Evolutionary conservation across 495 filamentous ascomycete species (phyloP).

Genomic region (Aspergillus conjunctus): DNA sequence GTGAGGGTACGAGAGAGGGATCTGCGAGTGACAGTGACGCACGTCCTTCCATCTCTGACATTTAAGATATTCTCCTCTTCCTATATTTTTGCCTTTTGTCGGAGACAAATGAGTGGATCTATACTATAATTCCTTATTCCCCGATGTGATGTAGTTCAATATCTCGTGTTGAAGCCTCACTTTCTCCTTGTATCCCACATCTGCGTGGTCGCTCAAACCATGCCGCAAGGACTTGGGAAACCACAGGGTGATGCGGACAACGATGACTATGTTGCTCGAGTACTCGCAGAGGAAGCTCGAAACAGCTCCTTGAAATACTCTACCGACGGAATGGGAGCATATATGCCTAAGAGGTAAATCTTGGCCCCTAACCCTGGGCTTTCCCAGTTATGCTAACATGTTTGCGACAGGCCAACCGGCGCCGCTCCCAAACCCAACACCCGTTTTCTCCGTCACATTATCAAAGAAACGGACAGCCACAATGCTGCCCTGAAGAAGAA

Average conservation of each 20-base stretch:
- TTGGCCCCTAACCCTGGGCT: background rate
- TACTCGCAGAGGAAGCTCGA: slow-evolving; percentile 73
- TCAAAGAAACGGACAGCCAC: slow-evolving; percentile 84
- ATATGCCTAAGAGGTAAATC: slow-evolving; percentile 65
- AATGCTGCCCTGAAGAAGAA: slow-evolving; percentile 85
- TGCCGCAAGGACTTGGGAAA: slow-evolving; percentile 25
- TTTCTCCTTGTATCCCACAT: background rate
- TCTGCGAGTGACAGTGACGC: background rate
- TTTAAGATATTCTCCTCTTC: background rate
- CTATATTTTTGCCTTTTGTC: background rate
- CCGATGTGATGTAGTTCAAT: slow-evolving; percentile 13
- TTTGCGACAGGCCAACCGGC: slow-evolving; percentile 47
- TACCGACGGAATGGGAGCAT: slow-evolving; percentile 69
- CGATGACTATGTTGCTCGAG: slow-evolving; percentile 74
- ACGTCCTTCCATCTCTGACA: too few species aligned
- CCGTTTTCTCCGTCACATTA: slow-evolving; percentile 82
- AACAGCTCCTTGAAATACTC: slow-evolving; percentile 72
- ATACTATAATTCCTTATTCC: background rate
- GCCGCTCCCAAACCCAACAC: slow-evolving; percentile 89
- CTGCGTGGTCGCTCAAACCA: slow-evolving; percentile 10
- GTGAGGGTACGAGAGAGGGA: slow-evolving; percentile 15
- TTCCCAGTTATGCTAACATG: slow-evolving; percentile 3
- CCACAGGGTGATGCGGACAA: slow-evolving; percentile 47
- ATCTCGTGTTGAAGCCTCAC: background rate
- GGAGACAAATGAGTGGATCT: background rate